Evolutionary conservation across 2,329 filamentous ascomycete genomes (phyloP).

Genomic region (Aureobasidium sp.): DNA sequence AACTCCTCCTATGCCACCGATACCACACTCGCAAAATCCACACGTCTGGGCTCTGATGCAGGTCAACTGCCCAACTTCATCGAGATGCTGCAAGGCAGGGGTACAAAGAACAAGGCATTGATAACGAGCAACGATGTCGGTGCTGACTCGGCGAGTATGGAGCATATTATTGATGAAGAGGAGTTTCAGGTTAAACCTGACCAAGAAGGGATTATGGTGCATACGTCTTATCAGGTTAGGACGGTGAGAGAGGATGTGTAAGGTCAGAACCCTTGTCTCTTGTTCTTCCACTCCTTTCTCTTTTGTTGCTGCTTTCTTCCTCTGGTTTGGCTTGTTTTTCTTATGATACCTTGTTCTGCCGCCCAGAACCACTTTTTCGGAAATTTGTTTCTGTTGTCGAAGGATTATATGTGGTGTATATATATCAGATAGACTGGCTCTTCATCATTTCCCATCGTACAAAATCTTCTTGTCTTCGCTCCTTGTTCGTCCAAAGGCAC

Average conservation of each 20-base stretch:
- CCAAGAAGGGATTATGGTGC: slow-evolving; percentile 7
- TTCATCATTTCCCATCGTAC: not conserved
- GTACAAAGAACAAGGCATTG: not conserved
- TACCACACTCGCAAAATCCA: not conserved
- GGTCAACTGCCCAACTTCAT: not conserved
- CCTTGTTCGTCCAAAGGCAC: too few relatives aligned
- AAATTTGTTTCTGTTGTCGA: not conserved
- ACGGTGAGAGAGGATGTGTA: slow-evolving; percentile 1
- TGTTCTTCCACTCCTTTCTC: not conserved
- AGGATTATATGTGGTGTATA: not conserved
- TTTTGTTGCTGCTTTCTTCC: not conserved
- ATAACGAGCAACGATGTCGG: not conserved
- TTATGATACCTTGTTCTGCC: not conserved
- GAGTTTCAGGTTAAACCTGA: not conserved
- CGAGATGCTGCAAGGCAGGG: not conserved
- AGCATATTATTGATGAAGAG: not conserved
- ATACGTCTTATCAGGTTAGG: slow-evolving; percentile 8
- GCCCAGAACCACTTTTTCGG: not conserved
- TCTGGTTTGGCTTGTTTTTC: not conserved
- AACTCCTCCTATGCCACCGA: not conserved
- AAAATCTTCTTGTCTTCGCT: not conserved
- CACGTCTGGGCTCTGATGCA: not conserved
- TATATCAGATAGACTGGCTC: not conserved
- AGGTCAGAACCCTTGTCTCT: not conserved
- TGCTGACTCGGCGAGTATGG: not conserved